These are phyloP conservation scores for Metschnikowia arizonensis DNA, from an alignment of 805 yeast genomes.

Conservation along the genomic window DNA sequence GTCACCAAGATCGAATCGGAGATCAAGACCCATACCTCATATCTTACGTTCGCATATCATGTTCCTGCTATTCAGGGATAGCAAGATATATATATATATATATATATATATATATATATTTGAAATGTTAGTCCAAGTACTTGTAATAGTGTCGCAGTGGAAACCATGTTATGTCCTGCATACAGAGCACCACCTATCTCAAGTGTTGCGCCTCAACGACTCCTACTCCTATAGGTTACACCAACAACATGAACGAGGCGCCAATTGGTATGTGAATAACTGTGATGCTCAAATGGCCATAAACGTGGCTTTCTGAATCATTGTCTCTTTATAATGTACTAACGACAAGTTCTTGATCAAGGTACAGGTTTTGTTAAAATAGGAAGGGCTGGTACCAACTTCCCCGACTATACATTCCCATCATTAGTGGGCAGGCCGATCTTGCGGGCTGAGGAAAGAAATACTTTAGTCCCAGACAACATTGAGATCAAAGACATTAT, in stretches of 20 bases:
- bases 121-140: not conserved
- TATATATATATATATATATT: no score
- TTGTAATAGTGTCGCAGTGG: not conserved
- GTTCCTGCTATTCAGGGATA: conserved; percentile 10
- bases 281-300: not conserved
- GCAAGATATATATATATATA: not conserved
- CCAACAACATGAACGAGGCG: conserved; percentile 15
- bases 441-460: conserved; percentile 90
- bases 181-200: conserved; percentile 5
- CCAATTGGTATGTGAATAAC: conserved; percentile 18
- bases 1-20: conserved; percentile 84
- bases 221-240: not conserved
- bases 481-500: conserved; percentile 88
- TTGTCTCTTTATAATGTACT: conserved; percentile 5
- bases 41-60: conserved; percentile 80
- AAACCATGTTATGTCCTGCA: conserved; percentile 6
- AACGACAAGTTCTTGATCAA: conserved; percentile 78
- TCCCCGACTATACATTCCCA: conserved; percentile 96
- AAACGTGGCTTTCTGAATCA: no score
- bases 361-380: conserved; percentile 98
- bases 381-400: conserved; percentile 94
- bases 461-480: conserved; percentile 47
- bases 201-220: conserved; percentile 15
- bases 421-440: conserved; percentile 97
- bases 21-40: conserved; percentile 90